Evolutionary conservation across 331 rosid species (phyloP).

Genomic region (Pyrus hybrid): DNA sequence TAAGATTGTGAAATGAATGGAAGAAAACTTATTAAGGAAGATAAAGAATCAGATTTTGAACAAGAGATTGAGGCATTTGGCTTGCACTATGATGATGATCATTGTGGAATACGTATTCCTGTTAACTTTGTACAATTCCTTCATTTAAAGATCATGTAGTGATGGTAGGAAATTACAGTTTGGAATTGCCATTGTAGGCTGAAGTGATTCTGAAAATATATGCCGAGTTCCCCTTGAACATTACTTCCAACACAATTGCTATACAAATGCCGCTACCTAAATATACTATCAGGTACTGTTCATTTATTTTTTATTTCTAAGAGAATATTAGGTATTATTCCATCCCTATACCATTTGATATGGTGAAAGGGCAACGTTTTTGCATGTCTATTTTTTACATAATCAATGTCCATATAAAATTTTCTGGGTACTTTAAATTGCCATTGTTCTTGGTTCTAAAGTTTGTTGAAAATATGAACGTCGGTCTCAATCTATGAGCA

Average conservation of each 20-base stretch:
- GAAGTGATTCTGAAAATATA: constrained; percentile 63
- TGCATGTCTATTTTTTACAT: constrained; percentile 8
- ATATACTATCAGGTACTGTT: constrained; percentile 53
- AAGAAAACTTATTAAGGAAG: neutral
- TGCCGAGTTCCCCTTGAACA: constrained; percentile 69
- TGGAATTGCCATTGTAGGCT: constrained; percentile 43
- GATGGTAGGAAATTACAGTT: neutral
- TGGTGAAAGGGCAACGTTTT: neutral
- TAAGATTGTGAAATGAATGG: neutral
- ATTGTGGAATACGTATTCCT: too few relatives aligned
- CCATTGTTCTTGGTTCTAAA: neutral
- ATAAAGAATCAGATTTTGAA: neutral
- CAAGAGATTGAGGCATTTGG: neutral
- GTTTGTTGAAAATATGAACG: neutral
- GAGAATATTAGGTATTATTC: neutral
- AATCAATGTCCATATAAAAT: neutral
- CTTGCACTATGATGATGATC: neutral
- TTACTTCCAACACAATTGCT: constrained; percentile 68
- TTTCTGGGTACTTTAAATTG: neutral
- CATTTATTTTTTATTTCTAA: neutral
- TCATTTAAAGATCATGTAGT: neutral
- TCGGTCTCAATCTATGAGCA: neutral
- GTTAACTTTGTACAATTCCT: neutral
- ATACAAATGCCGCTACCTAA: constrained; percentile 81
- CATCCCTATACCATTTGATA: neutral